Evolutionary conservation across 2,329 filamentous ascomycete genomes (phyloP), one percentile per base, ranked within the genome.

Genomic region (Rutstroemia sp.): DNA sequence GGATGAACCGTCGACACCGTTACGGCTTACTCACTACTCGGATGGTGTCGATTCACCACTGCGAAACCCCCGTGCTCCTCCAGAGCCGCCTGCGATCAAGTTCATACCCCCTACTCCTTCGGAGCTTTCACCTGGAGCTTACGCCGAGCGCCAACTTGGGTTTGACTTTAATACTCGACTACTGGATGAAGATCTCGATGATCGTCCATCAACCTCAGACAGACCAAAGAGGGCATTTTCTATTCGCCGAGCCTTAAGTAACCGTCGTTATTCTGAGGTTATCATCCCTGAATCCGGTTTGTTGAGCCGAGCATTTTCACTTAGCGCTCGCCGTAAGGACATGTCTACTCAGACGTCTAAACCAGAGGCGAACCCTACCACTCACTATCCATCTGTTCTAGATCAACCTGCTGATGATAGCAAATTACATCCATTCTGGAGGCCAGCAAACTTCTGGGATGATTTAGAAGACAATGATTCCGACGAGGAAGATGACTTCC

Each of bases 91-190:
- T n/a, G 71, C 70, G 1, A 78, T 86, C 62, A 78, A 81, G 56
- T 81, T 86, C 58, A 85, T 82, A 37, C 82, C 82, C 0, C 81
- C 82, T 25, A 85, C 82, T 0, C 82, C 82, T 3, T 83, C 81
- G 2, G 82, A 78, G 2, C 65, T 79, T 45, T 84, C 81, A 1
- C 81, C 82, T 9, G 72, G 76, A 1, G 65, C 74, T 2, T 81
- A 84, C 60, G 78, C 75, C 63, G 72, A 77, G 55, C 72, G 72
- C 23, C 76, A 76, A 62, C 68, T 80, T 21, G 80, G 80, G 0
- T 82, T 80, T 59, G 80, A 78, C 51, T 53, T 57, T 27, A 50
- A 54, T 44, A 14, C 30, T 16, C 46, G 25, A 49, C 8, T 49
- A 4, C 23, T 23, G 5, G 52, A 54, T 10, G 45, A 49, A 37